Base-by-base conservation (phyloP, 345 rosid genomes). In the Syzygium grande region DNA sequence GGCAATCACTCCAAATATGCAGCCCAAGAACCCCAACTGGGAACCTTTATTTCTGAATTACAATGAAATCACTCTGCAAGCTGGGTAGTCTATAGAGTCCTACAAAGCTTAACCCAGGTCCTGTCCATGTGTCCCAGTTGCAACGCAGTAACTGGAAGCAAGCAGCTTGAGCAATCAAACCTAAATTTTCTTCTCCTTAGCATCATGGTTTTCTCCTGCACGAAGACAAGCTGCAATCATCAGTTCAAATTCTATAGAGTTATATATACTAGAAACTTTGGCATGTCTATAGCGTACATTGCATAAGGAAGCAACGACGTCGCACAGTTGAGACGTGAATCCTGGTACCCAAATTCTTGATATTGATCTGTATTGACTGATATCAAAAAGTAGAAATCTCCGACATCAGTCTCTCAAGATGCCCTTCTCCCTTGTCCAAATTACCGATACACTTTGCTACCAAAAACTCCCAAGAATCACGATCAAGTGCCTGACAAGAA, bases 381-480 rank as follows among this genome's bases (percentile, higher is more conserved):
- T 34, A 27, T 84, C 55, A 84, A 19, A 54, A n/a, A 11, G 14
- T 84, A 84, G 49, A 53, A 51, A 84, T 89, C 61, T 91, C 92
- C 41, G 52, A 25, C 84, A 94, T 87, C 89, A 94, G 55, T 84
- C 86, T 87, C 87, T 93, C 87, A 61, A 94, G 92, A 88, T 83
- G 63, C 84, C 65, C 51, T n/a, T 51, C 77, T 38, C 93, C 92
- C 27, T 63, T 46, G 89, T 94, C 96, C 87, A 93, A 83, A 87
- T 91, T 86, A 80, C 88, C 58, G 52, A 91, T 87, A 89, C 88
- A 88, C 89, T 90, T 93, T 61, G 87, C 85, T 59, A 96, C 85
- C 87, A 96, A 90, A 86, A 92, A 89, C 56, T 92, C 93, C 98
- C 96, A 95, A 51, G 90, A 92, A 88, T 94, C 95, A 84, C 58